Base-by-base conservation (phyloP, 2,329 filamentous ascomycete species). In the Stagonosporopsis rhizophila region DNA sequence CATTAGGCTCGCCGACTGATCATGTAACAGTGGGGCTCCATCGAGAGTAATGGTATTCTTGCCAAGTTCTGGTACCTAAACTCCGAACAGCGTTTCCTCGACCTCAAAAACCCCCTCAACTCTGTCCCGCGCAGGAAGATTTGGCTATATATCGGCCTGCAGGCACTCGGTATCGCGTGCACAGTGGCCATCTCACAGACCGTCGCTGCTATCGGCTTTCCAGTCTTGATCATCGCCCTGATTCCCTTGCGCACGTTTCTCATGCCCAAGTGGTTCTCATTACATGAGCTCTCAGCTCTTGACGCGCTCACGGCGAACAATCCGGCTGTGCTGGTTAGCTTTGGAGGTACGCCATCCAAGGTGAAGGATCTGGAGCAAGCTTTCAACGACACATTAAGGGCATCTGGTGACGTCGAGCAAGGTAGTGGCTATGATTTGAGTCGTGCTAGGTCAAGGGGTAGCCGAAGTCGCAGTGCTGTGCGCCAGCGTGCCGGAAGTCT, bases 171-270 rank as follows among this genome's bases (percentile, higher is more conserved):
- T 2, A 81, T 85, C 14, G 77, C 77, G 0, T 77, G 78, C 20
- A 81, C 78, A 30, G 81, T 86, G 2, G 83, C 81, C 1, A 81
- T 86, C 42, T 83, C 82, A 0, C 82, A 85, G 64, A 85, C 83
- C 0, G 81, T 85, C 12, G 83, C 81, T 0, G 83, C 83, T 0
- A 83, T 85, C 27, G 81, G 82, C 0, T 85, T 86, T 60, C 83
- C 84, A 0, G 76, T 86, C 17, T 73, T 86, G 39, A 84, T 86
- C 59, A 80, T 81, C 39, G 76, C 79, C 2, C 70, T 85, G 4
- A 84, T 86, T n/a, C 83, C 83, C 1, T 61, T 85, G 2, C 75
- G 82, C n/a, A 81, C 77, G 58, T 71, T 78, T 32, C 44, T 81
- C 0, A 70, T 85, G 57, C 82, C 83, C 1, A 72, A 72, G 23